Percentiles rank a stretch among this genome's conserved stretches.
Evolutionary conservation across 2,329 filamentous ascomycete genomes (phyloP).

Genomic region (Fusarium sp.): DNA sequence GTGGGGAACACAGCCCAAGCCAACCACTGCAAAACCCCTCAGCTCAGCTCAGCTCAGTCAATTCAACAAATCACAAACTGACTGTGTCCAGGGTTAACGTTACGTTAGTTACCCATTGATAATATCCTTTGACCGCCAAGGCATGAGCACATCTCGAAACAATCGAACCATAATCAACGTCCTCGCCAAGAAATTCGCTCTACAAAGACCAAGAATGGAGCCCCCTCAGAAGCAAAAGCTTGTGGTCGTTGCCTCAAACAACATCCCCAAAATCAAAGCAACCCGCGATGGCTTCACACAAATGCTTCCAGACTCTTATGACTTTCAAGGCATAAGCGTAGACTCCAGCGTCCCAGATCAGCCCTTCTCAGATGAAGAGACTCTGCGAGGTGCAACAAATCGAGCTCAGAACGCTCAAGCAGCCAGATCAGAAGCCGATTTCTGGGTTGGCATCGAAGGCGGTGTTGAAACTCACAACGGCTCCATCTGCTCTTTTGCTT

Average conservation of each 20-base stretch:
- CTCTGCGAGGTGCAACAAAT: conserved; percentile 53
- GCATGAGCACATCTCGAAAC: not conserved
- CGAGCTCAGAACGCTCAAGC: conserved; percentile 48
- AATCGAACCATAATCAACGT: not conserved
- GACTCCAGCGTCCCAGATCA: conserved; percentile 54
- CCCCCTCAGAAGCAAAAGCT: conserved; percentile 1
- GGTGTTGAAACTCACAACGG: conserved; percentile 48
- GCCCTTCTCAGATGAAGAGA: conserved; percentile 52
- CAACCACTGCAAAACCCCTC: not conserved
- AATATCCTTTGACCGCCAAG: not conserved
- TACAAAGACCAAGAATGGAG: not conserved
- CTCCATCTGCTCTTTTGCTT: conserved; percentile 52
- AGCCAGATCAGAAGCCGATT: conserved; percentile 48
- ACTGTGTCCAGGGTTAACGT: not conserved
- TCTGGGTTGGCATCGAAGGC: conserved; percentile 56
- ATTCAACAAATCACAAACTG: not conserved
- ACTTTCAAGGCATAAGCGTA: conserved; percentile 46
- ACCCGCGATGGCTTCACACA: conserved; percentile 49
- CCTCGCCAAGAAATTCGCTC: not conserved
- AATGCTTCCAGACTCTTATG: conserved; percentile 48
- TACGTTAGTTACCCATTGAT: not conserved
- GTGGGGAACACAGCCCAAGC: not conserved
- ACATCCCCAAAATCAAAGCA: conserved; percentile 54
- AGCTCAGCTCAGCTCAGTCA: not conserved
- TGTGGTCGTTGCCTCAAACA: conserved; percentile 51